Percentiles rank a stretch among this genome's conserved stretches.
Conservation (phyloP, 176 grass and related monocot species). For the Zoysia pacifica region DNA sequence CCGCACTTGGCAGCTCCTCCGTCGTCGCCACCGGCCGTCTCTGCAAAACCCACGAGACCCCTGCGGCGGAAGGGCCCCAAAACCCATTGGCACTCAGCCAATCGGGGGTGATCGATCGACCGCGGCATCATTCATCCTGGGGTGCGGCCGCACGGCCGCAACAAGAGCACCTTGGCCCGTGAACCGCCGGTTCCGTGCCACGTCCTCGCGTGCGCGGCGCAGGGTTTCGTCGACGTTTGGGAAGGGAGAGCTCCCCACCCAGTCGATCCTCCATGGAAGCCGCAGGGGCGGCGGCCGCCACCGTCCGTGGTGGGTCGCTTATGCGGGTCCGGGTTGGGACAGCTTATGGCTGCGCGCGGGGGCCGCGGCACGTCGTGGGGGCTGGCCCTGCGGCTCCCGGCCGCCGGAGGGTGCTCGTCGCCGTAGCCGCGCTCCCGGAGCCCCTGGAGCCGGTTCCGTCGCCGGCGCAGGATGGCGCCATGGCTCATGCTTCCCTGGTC, state of each 20-base stretch:
- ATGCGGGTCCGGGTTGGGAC: background rate
- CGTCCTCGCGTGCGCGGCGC: background rate
- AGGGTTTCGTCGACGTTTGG: background rate
- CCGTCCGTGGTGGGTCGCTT: background rate
- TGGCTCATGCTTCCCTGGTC: constrained; percentile 15
- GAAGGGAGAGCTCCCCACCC: background rate
- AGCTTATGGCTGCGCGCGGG: background rate
- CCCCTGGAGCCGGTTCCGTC: constrained; percentile 10
- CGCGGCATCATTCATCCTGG: background rate
- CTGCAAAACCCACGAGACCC: constrained; percentile 13
- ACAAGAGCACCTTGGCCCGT: background rate
- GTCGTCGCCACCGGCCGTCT: constrained; percentile 2
- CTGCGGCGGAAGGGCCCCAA: constrained; percentile 16
- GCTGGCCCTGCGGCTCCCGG: background rate
- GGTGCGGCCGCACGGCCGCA: background rate
- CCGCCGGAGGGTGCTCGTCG: constrained; percentile 16
- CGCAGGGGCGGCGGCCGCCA: background rate
- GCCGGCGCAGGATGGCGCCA: constrained; percentile 12
- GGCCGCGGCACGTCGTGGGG: constrained; percentile 2
- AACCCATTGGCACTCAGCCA: background rate
- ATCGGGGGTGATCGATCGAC: background rate
- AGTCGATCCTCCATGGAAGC: constrained; percentile 16
- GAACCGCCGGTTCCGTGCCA: background rate
- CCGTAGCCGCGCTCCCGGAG: constrained; percentile 25
- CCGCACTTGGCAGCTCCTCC: background rate